Evolutionary conservation across 495 filamentous ascomycete species (phyloP).

Genomic region (Penicillium angulare): DNA sequence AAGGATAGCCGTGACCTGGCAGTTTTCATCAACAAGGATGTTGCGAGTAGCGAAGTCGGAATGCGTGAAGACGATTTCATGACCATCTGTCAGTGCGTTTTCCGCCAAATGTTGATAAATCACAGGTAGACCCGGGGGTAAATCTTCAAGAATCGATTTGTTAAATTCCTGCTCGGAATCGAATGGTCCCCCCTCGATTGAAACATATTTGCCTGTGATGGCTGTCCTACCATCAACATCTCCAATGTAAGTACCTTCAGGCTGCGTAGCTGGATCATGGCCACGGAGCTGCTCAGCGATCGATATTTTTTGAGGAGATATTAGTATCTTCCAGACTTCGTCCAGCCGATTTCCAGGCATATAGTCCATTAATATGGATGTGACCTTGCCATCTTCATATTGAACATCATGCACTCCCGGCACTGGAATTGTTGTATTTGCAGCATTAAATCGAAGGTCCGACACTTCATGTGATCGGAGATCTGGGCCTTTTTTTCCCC

Average conservation of each 20-base stretch:
- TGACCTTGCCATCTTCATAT: constrained; percentile 14
- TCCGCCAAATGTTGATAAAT: constrained; percentile 18
- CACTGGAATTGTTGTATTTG: constrained; percentile 29
- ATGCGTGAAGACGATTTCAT: constrained; percentile 27
- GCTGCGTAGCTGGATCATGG: constrained; percentile 17
- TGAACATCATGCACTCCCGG: constrained; percentile 21
- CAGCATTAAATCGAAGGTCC: constrained; percentile 20
- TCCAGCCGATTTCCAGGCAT: constrained; percentile 28
- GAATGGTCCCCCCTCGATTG: constrained; percentile 24
- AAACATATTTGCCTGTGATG: constrained; percentile 9
- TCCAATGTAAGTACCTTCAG: constrained; percentile 24
- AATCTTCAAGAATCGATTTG: constrained; percentile 20
- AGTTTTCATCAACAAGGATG: constrained; percentile 15
- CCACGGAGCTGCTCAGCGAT: constrained; percentile 16
- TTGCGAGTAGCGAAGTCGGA: constrained; percentile 18
- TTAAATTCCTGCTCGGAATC: constrained; percentile 23
- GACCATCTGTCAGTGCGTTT: constrained; percentile 15
- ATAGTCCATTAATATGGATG: constrained; percentile 28
- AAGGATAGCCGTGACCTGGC: constrained; percentile 11
- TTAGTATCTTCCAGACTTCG: constrained; percentile 16
- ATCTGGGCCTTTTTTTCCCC: constrained; percentile 1
- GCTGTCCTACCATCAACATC: constrained; percentile 12
- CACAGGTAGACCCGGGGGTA: constrained; percentile 6
- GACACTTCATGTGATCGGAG: constrained; percentile 2
- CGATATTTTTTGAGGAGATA: constrained; percentile 14